Evolutionary conservation across 148 eudicot genomes (phyloP).

Genomic region (Pouteria glomerata): DNA sequence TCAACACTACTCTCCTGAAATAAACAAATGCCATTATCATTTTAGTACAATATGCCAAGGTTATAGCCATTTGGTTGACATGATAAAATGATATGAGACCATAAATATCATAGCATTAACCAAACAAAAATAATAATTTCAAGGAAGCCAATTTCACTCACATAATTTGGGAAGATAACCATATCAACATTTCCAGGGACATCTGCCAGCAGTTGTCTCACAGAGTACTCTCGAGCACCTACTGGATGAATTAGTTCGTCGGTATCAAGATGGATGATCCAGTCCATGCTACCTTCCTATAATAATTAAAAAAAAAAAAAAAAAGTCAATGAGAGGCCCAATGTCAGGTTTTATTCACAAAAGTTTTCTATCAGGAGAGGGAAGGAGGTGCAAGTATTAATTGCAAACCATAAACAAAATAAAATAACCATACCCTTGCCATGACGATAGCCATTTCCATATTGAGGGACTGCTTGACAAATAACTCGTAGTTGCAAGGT

Average conservation of each 20-base stretch:
- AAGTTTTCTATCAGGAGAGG: background rate
- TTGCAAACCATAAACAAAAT: background rate
- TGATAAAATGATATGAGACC: background rate
- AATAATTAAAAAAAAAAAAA: constrained; percentile 10
- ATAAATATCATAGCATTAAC: background rate
- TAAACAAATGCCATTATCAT: background rate
- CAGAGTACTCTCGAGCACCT: constrained; percentile 58
- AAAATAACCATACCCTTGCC: constrained; percentile 55
- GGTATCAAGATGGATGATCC: constrained; percentile 89
- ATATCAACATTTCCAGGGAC: constrained; percentile 56
- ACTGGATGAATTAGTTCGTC: constrained; percentile 85
- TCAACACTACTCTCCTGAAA: constrained; percentile 75
- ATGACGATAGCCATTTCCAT: constrained; percentile 82
- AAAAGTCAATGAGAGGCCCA: background rate
- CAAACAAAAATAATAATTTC: background rate
- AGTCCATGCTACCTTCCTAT: constrained; percentile 70
- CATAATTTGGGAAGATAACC: constrained; percentile 62
- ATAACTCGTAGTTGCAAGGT: constrained; percentile 80
- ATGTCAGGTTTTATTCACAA: background rate
- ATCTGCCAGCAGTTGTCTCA: constrained; percentile 41
- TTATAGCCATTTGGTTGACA: background rate
- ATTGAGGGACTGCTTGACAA: constrained; percentile 78
- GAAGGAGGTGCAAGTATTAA: background rate
- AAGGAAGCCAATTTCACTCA: constrained; percentile 26
- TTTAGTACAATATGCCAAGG: background rate